phyloP scores from a whole-genome alignment of 2,329 filamentous ascomycete genomes.

The Fulvia fulva region DNA sequence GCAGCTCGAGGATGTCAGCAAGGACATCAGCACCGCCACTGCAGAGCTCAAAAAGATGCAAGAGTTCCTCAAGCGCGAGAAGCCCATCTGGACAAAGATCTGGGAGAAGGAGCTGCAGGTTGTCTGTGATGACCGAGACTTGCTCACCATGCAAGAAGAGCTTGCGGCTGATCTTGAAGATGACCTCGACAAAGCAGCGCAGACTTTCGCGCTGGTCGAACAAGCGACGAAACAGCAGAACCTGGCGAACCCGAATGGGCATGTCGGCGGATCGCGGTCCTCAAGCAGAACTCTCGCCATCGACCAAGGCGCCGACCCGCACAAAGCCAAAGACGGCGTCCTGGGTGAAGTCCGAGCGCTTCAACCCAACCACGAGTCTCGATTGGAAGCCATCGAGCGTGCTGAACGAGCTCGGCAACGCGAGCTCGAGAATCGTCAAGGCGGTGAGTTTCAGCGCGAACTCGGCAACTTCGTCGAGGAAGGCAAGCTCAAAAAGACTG shows the following conservation, averaged over 20 bases:
- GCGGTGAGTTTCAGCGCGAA: slow-evolving; percentile 79
- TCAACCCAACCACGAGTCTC: slow-evolving; percentile 88
- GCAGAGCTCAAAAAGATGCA: slow-evolving; percentile 92
- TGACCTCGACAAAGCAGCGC: slow-evolving; percentile 88
- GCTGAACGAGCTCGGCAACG: slow-evolving; percentile 87
- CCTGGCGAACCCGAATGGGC: slow-evolving; percentile 57
- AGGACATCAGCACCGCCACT: slow-evolving; percentile 76
- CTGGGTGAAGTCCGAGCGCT: slow-evolving; percentile 89
- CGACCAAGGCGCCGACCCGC: slow-evolving; percentile 61
- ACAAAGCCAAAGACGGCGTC: slow-evolving; percentile 82
- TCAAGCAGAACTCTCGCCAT: slow-evolving; percentile 34
- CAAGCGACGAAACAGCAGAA: slow-evolving; percentile 97
- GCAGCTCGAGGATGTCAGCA: slow-evolving; percentile 82
- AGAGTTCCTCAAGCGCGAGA: slow-evolving; percentile 85
- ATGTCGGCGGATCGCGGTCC: slow-evolving; percentile 7
- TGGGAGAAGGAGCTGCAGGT: slow-evolving; percentile 97
- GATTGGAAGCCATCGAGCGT: slow-evolving; percentile 93
- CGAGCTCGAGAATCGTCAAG: slow-evolving; percentile 72
- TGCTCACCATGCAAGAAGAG: slow-evolving; percentile 94
- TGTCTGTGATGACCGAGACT: slow-evolving; percentile 91
- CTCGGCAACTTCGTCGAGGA: slow-evolving; percentile 80
- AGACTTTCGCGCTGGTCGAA: slow-evolving; percentile 92
- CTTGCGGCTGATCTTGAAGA: slow-evolving; percentile 87
- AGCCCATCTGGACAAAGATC: slow-evolving; percentile 97
- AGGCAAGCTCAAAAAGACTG: slow-evolving; percentile 90